Percentiles rank a stretch among this genome's conserved stretches.
Evolutionary conservation across 2,329 filamentous ascomycete genomes (phyloP).

Genomic region (Penicillium glabrum): DNA sequence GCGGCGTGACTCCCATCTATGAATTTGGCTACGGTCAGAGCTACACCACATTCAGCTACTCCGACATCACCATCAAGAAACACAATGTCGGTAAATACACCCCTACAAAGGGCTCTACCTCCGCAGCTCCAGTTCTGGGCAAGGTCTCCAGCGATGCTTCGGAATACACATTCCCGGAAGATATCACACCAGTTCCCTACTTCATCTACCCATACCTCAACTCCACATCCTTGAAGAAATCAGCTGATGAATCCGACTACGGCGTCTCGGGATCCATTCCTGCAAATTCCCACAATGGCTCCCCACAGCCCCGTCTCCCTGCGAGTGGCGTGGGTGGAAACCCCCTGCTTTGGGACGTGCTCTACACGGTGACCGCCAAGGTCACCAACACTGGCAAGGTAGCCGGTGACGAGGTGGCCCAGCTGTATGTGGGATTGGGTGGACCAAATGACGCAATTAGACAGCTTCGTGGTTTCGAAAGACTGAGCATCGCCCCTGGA

Average conservation of each 20-base stretch:
- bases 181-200: background rate
- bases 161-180: slow-evolving; percentile 6
- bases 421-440: slow-evolving; percentile 41
- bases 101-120: slow-evolving; percentile 50
- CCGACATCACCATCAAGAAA: slow-evolving; percentile 48
- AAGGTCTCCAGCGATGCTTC: slow-evolving; percentile 28
- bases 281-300: background rate
- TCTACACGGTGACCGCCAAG: slow-evolving; percentile 51
- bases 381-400: slow-evolving; percentile 71
- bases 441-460: background rate
- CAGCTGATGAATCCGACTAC: slow-evolving; percentile 5
- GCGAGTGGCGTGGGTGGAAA: slow-evolving; percentile 38
- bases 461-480: slow-evolving; percentile 10
- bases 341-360: slow-evolving; percentile 20
- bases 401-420: slow-evolving; percentile 70
- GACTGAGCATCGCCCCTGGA: background rate
- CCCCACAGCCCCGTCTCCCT: slow-evolving; percentile 41
- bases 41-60: slow-evolving; percentile 56
- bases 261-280: slow-evolving; percentile 7
- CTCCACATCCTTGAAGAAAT: background rate
- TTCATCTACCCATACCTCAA: slow-evolving; percentile 15
- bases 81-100: background rate
- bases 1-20: slow-evolving; percentile 53
- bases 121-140: slow-evolving; percentile 59
- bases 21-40: slow-evolving; percentile 60